Evolutionary conservation across 345 rosid species (phyloP).

Genomic region (Murraya paniculata): DNA sequence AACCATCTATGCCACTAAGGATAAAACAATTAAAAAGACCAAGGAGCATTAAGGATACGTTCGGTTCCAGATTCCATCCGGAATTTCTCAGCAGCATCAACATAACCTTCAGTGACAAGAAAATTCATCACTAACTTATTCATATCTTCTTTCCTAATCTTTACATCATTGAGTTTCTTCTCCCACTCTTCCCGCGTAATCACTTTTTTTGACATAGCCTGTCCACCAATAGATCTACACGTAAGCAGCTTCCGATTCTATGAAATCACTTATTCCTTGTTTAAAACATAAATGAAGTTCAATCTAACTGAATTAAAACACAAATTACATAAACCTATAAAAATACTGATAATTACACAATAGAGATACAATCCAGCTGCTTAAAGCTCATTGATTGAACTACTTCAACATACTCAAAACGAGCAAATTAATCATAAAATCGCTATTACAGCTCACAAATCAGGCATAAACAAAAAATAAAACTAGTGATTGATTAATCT

Average conservation of each 20-base stretch:
- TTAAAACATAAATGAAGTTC: background rate
- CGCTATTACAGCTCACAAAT: background rate
- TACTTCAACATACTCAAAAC: background rate
- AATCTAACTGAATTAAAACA: background rate
- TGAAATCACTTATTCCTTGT: background rate
- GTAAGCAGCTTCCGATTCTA: background rate
- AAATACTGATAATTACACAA: background rate
- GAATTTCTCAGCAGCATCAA: slow-evolving; percentile 91
- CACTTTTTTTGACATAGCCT: slow-evolving; percentile 73
- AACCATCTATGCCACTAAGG: background rate
- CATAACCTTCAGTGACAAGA: slow-evolving; percentile 95
- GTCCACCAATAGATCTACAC: background rate
- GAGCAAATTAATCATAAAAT: background rate
- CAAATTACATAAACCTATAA: background rate
- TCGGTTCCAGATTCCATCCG: slow-evolving; percentile 90
- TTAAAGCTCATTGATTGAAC: background rate
- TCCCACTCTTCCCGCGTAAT: slow-evolving; percentile 89
- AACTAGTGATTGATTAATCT: background rate
- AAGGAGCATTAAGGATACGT: slow-evolving; percentile 59
- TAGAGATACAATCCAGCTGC: background rate
- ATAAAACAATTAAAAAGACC: background rate
- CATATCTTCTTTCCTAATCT: slow-evolving; percentile 93
- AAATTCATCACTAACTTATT: slow-evolving; percentile 96
- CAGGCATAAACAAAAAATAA: background rate
- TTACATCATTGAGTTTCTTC: slow-evolving; percentile 81